These are phyloP conservation scores for Aureococcus anophagefferens DNA, from an alignment of 108 stramenopile species.

Conservation along the genomic window DNA sequence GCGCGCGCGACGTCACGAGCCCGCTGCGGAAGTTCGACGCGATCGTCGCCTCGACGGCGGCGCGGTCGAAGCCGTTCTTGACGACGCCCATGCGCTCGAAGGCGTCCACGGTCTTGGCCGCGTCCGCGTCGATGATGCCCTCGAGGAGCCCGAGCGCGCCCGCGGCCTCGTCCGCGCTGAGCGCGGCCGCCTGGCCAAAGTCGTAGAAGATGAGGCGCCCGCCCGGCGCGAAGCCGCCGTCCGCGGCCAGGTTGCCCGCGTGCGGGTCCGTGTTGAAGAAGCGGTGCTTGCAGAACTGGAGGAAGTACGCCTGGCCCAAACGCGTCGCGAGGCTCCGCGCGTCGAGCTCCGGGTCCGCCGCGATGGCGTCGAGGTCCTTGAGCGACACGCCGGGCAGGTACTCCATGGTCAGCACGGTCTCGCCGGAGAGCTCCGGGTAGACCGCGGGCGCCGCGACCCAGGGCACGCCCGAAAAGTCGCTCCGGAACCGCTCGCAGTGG, in stretches of 20 bases:
- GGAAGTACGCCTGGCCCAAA: slow-evolving; percentile 60
- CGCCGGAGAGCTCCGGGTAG: slow-evolving; percentile 53
- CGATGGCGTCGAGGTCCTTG: slow-evolving; percentile 46
- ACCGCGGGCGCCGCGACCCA: slow-evolving; percentile 66
- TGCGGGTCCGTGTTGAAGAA: slow-evolving; percentile 79
- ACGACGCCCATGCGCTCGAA: slow-evolving; percentile 68
- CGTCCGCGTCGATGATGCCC: slow-evolving; percentile 66
- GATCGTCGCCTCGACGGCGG: slow-evolving; percentile 50
- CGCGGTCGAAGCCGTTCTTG: slow-evolving; percentile 56
- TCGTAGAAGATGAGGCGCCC: slow-evolving; percentile 66
- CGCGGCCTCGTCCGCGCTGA: slow-evolving; percentile 50
- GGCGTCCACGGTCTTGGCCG: slow-evolving; percentile 54
- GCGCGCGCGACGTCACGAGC: not conserved
- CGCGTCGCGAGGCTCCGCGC: slow-evolving; percentile 58
- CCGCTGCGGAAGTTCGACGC: not conserved
- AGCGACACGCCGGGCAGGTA: slow-evolving; percentile 70
- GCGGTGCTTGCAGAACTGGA: slow-evolving; percentile 62
- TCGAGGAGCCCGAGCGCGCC: slow-evolving; percentile 72
- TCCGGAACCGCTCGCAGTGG: slow-evolving; percentile 68
- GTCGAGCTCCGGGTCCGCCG: slow-evolving; percentile 53
- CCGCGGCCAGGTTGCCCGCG: slow-evolving; percentile 69
- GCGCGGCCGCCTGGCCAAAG: slow-evolving; percentile 69
- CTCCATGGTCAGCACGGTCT: slow-evolving; percentile 67
- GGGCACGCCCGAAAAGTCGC: slow-evolving; percentile 72
- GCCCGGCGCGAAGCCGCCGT: slow-evolving; percentile 4